Conservation (phyloP, 352 stramenopile species). For the Phytophthora citricola region DNA sequence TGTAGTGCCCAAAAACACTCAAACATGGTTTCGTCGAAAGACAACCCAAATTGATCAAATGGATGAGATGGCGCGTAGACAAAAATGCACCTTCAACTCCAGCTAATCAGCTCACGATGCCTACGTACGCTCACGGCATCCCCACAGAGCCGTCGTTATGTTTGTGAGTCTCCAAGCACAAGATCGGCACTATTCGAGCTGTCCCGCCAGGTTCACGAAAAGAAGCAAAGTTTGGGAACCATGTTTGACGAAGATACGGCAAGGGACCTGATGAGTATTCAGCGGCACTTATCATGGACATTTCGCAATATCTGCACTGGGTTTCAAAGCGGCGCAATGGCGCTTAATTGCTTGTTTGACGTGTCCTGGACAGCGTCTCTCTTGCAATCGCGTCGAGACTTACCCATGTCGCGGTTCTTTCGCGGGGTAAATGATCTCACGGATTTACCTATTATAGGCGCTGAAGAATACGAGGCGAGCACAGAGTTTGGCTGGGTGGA, state of each 20-base stretch:
- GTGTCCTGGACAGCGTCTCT: conserved; percentile 43
- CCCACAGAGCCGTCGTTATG: conserved; percentile 50
- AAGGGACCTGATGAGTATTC: conserved; percentile 29
- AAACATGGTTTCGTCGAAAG: conserved; percentile 26
- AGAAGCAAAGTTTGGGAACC: conserved; percentile 10
- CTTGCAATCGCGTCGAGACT: conserved; percentile 60
- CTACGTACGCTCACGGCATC: conserved; percentile 62
- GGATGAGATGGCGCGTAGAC: not conserved
- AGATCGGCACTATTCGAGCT: conserved; percentile 63
- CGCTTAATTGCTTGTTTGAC: conserved; percentile 54
- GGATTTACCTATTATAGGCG: conserved; percentile 72
- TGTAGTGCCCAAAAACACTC: conserved; percentile 5
- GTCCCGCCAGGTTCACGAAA: conserved; percentile 58
- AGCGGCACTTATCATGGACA: conserved; percentile 46
- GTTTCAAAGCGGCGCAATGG: conserved; percentile 54
- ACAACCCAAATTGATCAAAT: conserved; percentile 5
- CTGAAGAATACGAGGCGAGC: conserved; percentile 77
- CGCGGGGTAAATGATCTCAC: conserved; percentile 57
- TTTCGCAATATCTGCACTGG: conserved; percentile 75
- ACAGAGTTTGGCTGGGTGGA: conserved; percentile 86
- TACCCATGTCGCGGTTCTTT: conserved; percentile 81
- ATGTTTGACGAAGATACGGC: conserved; percentile 18
- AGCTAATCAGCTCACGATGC: conserved; percentile 53
- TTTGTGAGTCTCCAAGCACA: conserved; percentile 58
- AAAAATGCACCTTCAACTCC: conserved; percentile 32